Evolutionary conservation across 1,284 basidiomycete genomes (phyloP).

Genomic region (Ceratobasidium sp.): DNA sequence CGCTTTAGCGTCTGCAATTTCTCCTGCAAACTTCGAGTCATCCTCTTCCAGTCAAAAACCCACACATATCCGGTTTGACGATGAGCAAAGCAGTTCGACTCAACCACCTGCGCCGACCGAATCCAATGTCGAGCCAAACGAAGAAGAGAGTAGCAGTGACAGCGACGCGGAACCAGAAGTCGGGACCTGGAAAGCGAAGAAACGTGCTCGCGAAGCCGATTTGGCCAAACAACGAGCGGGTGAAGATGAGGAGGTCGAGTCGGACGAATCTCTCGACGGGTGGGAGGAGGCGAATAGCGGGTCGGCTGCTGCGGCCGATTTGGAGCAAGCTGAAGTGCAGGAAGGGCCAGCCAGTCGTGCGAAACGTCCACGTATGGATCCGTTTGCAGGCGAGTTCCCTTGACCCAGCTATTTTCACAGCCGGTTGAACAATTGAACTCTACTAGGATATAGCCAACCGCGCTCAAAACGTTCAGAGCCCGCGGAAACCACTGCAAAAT

Average conservation of each 20-base stretch:
- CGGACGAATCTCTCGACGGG: constrained; percentile 59
- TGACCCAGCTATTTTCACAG: background rate
- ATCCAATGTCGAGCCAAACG: constrained; percentile 48
- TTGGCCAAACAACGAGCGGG: constrained; percentile 57
- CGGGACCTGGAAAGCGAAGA: constrained; percentile 60
- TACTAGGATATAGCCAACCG: constrained; percentile 7
- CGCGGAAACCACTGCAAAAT: background rate
- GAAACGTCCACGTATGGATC: constrained; percentile 63
- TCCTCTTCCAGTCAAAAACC: constrained; percentile 46
- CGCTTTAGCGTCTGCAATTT: constrained; percentile 75
- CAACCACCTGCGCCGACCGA: constrained; percentile 54
- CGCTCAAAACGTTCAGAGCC: background rate
- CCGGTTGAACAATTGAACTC: background rate
- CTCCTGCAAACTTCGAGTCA: constrained; percentile 54
- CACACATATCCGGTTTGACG: constrained; percentile 53
- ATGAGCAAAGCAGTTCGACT: constrained; percentile 42
- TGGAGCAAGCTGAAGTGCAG: constrained; percentile 44
- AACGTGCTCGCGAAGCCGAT: constrained; percentile 62
- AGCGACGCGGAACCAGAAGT: constrained; percentile 65
- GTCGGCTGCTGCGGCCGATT: constrained; percentile 49
- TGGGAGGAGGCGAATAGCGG: constrained; percentile 51
- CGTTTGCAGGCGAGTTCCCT: constrained; percentile 68
- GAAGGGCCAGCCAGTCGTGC: constrained; percentile 52
- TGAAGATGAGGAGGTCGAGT: constrained; percentile 56
- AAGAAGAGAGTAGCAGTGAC: constrained; percentile 71